Percentiles rank a stretch among this genome's conserved stretches.
Conservation (phyloP, 2,329 filamentous ascomycete genomes). For the Aspergillus pseudonomiae region DNA sequence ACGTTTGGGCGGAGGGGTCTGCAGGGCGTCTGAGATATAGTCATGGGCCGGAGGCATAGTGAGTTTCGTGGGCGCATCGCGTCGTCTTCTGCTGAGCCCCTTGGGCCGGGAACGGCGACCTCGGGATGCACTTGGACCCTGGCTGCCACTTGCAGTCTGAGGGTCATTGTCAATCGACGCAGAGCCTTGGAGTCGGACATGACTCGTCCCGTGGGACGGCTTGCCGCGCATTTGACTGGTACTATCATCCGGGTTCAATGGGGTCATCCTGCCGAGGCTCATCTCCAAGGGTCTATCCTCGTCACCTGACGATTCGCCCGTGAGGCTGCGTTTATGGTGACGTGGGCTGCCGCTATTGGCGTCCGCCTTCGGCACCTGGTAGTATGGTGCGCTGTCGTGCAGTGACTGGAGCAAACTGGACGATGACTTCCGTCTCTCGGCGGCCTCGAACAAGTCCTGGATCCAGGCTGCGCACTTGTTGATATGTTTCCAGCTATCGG, state of each 20-base stretch:
- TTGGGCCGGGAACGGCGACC: conserved; percentile 13
- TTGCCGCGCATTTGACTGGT: conserved; percentile 2
- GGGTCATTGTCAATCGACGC: neutral
- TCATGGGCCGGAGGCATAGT: conserved; percentile 16
- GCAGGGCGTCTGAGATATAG: conserved; percentile 25
- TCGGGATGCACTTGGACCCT: conserved; percentile 11
- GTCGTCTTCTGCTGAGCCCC: conserved; percentile 15
- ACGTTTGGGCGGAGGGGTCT: conserved; percentile 23
- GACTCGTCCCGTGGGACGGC: neutral
- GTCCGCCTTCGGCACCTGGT: conserved; percentile 13
- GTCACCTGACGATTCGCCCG: conserved; percentile 69
- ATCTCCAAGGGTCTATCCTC: conserved; percentile 85
- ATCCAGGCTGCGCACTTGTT: conserved; percentile 81
- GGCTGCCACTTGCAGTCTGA: conserved; percentile 9
- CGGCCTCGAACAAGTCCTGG: conserved; percentile 65
- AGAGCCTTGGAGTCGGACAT: conserved; percentile 6
- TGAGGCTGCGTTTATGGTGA: conserved; percentile 52
- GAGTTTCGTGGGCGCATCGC: conserved; percentile 24
- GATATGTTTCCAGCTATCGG: conserved; percentile 87
- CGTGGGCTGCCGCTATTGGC: conserved; percentile 19
- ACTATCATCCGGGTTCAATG: conserved; percentile 29
- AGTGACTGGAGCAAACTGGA: conserved; percentile 21
- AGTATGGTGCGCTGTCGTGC: neutral
- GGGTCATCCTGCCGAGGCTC: conserved; percentile 55
- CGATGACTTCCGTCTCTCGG: conserved; percentile 25